Evolutionary conservation across 768 basidiomycete species (phyloP).

Genomic region (Boletus sp.): DNA sequence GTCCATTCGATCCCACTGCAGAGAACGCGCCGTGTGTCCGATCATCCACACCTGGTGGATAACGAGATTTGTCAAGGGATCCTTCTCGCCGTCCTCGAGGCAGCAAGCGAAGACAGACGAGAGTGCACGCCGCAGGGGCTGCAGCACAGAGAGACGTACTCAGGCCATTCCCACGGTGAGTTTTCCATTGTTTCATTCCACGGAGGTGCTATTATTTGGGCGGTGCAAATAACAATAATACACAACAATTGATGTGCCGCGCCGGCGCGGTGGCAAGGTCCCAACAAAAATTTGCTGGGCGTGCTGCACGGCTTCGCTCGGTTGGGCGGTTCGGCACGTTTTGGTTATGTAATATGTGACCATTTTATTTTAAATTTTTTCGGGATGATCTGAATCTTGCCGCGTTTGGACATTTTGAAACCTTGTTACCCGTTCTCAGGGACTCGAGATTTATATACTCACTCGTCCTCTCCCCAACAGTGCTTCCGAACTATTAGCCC

Average conservation of each 20-base stretch:
- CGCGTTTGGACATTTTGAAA: conserved; percentile 17
- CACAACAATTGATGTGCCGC: conserved; percentile 24
- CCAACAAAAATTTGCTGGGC: conserved; percentile 16
- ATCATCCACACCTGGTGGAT: conserved; percentile 23
- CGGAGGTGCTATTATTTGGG: conserved; percentile 20
- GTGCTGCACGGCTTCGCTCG: conserved; percentile 21
- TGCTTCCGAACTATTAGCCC: conserved; percentile 20
- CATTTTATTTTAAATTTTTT: conserved; percentile 4
- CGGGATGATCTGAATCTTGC: conserved; percentile 7
- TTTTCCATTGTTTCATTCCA: conserved; percentile 33
- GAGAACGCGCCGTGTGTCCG: conserved; percentile 14
- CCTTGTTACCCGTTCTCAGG: conserved; percentile 20
- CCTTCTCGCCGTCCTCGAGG: conserved; percentile 35
- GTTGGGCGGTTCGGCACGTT: conserved; percentile 27
- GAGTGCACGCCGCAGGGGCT: conserved; percentile 10
- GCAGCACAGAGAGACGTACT: conserved; percentile 14
- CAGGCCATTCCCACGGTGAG: conserved; percentile 29
- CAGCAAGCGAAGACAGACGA: conserved; percentile 29
- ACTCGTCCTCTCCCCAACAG: conserved; percentile 5
- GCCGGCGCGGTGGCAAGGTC: conserved; percentile 21
- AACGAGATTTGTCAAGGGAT: conserved; percentile 22
- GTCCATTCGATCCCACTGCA: conserved; percentile 13
- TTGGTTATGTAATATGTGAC: conserved; percentile 18
- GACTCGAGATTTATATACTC: conserved; percentile 25
- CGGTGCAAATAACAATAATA: conserved; percentile 26